Conservation (phyloP, 768 basidiomycete species). For the Neoboletus subvelutipes region DNA sequence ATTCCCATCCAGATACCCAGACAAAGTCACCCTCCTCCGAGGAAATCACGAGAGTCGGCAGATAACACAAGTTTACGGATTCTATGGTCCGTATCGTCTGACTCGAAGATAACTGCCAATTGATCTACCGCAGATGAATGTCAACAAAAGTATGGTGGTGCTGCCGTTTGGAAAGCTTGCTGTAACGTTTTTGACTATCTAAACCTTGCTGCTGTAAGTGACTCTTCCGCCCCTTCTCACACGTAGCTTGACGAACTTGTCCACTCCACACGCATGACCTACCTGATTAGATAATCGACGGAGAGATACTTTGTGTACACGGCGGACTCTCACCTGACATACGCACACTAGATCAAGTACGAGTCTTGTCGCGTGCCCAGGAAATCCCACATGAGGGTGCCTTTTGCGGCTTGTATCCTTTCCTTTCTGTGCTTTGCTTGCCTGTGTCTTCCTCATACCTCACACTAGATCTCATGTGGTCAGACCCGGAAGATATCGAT, state of each 20-base stretch:
- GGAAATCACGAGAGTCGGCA: constrained; percentile 98
- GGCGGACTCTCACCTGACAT: constrained; percentile 97
- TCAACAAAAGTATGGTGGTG: constrained; percentile 95
- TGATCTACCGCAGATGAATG: constrained; percentile 70
- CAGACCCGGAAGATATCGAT: constrained; percentile 91
- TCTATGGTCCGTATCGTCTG: constrained; percentile 64
- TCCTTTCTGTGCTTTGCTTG: not conserved
- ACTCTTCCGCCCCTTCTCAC: not conserved
- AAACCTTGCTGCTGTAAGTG: constrained; percentile 85
- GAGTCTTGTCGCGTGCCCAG: constrained; percentile 90
- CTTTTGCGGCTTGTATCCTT: constrained; percentile 69
- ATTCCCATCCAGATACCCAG: constrained; percentile 68
- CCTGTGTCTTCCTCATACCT: not conserved
- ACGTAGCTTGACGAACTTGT: not conserved
- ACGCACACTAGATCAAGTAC: constrained; percentile 90
- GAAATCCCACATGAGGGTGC: constrained; percentile 99
- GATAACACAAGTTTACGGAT: constrained; percentile 99
- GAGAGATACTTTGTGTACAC: constrained; percentile 89
- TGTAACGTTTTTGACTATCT: constrained; percentile 96
- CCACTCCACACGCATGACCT: too few species aligned
- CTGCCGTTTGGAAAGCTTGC: constrained; percentile 96
- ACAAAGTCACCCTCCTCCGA: constrained; percentile 85
- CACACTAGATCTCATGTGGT: constrained; percentile 91
- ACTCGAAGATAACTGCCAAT: not conserved
- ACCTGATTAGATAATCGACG: constrained; percentile 80